Evolutionary conservation across 768 basidiomycete genomes (phyloP).

Genomic region (Porphyrellus cyaneotinctus): DNA sequence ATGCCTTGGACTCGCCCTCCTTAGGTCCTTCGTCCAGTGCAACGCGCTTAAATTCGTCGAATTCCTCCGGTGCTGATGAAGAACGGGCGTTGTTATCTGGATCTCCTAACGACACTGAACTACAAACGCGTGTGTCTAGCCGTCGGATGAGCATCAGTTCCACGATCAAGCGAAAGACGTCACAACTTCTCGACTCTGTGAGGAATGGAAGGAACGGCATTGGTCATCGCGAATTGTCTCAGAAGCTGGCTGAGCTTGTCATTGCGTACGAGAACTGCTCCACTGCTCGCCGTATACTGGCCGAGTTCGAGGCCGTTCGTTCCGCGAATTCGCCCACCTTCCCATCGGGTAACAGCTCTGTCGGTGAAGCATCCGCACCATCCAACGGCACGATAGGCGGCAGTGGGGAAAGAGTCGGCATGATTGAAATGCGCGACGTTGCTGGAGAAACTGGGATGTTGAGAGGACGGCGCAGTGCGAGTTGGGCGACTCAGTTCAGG

Average conservation of each 20-base stretch:
- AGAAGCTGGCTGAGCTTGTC: constrained; percentile 69
- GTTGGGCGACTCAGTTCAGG: constrained; percentile 85
- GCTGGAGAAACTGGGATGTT: constrained; percentile 63
- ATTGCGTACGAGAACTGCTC: constrained; percentile 64
- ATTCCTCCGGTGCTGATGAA: constrained; percentile 55
- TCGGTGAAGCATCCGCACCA: constrained; percentile 4
- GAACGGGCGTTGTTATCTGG: constrained; percentile 57
- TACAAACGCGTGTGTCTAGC: constrained; percentile 37
- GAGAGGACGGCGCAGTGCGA: constrained; percentile 74
- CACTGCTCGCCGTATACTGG: constrained; percentile 56
- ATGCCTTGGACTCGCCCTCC: constrained; percentile 34
- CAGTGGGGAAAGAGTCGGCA: constrained; percentile 29
- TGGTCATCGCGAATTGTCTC: constrained; percentile 39
- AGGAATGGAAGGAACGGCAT: constrained; percentile 28
- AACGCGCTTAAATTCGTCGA: constrained; percentile 33
- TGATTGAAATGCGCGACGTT: constrained; percentile 58
- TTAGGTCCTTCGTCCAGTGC: constrained; percentile 23
- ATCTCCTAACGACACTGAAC: constrained; percentile 50
- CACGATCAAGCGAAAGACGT: constrained; percentile 68
- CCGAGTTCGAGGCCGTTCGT: constrained; percentile 52
- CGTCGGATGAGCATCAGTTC: constrained; percentile 43
- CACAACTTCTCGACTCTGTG: constrained; percentile 64
- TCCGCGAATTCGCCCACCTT: constrained; percentile 7
- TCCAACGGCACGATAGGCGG: constrained; percentile 27
- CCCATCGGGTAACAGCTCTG: not conserved